A percentile compares a stretch with the other conserved stretches of the same genome.
Conservation (phyloP, 192 early-diverging fungal species). For the Coemansia sp. region DNA sequence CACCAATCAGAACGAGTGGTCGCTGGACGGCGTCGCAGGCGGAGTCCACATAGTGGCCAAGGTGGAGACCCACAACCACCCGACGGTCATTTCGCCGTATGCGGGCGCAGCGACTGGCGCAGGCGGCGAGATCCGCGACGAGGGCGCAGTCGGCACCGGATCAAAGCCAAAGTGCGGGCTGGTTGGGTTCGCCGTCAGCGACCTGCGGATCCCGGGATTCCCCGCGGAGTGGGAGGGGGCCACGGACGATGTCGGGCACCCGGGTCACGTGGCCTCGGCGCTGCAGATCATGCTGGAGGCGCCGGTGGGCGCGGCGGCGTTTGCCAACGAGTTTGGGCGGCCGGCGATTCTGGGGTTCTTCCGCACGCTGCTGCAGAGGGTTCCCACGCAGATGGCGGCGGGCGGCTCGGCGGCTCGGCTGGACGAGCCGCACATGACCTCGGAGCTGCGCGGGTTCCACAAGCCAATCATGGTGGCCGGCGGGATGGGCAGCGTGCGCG, state of each 20-base stretch:
- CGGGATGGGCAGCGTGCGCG: conserved; percentile 90
- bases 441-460: conserved; percentile 92
- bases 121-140: conserved; percentile 99
- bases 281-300: conserved; percentile 98
- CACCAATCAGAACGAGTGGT: conserved; percentile 18
- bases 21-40: conserved; percentile 16
- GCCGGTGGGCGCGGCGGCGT: conserved; percentile 95
- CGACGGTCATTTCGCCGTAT: conserved; percentile 97
- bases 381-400: conserved; percentile 26
- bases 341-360: conserved; percentile 95
- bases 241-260: conserved; percentile 69
- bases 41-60: conserved; percentile 87
- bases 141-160: conserved; percentile 95
- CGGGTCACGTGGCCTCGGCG: conserved; percentile 85
- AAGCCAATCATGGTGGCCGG: conserved; percentile 99
- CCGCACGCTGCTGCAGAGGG: conserved; percentile 76
- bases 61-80: conserved; percentile 99
- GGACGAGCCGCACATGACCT: conserved; percentile 51
- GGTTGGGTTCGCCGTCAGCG: conserved; percentile 92
- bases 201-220: conserved; percentile 87
- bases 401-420: conserved; percentile 18
- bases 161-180: conserved; percentile 95
- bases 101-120: conserved; percentile 98
- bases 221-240: conserved; percentile 89
- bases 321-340: conserved; percentile 99